Percentiles rank a stretch among this genome's conserved stretches.
phyloP scores from a whole-genome alignment of 768 basidiomycete species.

The Naematelia aurantialba region DNA sequence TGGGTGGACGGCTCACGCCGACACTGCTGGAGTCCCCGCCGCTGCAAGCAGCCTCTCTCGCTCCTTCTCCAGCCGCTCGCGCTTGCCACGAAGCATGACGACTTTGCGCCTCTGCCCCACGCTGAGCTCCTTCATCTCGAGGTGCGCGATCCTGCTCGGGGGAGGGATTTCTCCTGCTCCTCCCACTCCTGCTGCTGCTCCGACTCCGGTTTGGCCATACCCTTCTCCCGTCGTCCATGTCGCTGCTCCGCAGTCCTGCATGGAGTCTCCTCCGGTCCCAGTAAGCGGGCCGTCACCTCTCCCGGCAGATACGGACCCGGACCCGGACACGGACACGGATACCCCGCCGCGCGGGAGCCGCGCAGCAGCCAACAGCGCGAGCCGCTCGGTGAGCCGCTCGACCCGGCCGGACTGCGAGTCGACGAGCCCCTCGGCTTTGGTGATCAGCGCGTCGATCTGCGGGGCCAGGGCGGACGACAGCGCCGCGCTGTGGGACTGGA shows the following conservation, averaged over 20 bases:
- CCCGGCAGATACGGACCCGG: too few species aligned
- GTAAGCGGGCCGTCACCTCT: too few species aligned
- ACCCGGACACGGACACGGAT: too few species aligned
- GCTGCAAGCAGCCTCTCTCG: slow-evolving; percentile 21
- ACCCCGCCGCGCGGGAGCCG: too few species aligned
- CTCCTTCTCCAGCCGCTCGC: slow-evolving; percentile 46
- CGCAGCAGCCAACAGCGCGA: too few species aligned
- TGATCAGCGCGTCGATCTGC: slow-evolving; percentile 46
- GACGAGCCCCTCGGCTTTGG: slow-evolving; percentile 30
- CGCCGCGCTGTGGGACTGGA: slow-evolving; percentile 39
- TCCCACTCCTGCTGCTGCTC: neutral
- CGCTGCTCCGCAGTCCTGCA: too few species aligned
- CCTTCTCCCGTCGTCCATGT: too few species aligned
- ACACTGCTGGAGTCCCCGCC: neutral
- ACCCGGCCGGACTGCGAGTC: slow-evolving; percentile 23
- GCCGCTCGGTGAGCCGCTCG: slow-evolving; percentile 37
- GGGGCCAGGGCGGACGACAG: slow-evolving; percentile 40
- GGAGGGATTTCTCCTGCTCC: slow-evolving; percentile 1
- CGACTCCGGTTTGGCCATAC: too few species aligned
- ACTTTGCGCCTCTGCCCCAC: slow-evolving; percentile 39
- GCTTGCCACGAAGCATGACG: slow-evolving; percentile 41
- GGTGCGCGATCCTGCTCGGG: slow-evolving; percentile 15
- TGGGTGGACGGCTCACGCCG: neutral
- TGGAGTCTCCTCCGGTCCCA: too few species aligned
- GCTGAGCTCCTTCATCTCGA: slow-evolving; percentile 35